Evolutionary conservation across 2,329 filamentous ascomycete genomes (phyloP), one percentile per base, ranked within the genome.

Genomic region (Colletotrichum camelliae): DNA sequence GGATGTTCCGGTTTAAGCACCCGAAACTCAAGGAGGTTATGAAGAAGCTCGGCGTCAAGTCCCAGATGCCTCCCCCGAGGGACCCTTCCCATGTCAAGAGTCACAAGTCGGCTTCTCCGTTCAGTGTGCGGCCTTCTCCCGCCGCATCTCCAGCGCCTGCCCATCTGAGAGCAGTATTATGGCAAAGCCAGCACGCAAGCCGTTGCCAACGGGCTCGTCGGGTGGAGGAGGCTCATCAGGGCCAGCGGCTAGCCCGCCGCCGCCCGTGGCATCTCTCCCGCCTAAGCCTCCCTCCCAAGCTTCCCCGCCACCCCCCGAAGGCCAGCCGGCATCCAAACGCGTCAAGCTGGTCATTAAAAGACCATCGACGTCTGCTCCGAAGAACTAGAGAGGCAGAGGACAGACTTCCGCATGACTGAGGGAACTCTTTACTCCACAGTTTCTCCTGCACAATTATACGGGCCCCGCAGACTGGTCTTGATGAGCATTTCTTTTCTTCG

Each of bases 1-100:
- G 81, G 75, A 82, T 87, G n/a, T 82, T 87, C 7, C 86, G 83
- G 7, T 77, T 87, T 6, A 84, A 79, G 77, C 84, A 84, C 3
- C 79, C 76, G 9, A 81, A 84, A n/a, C 80, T 83, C 1, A 83
- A 79, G 64, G 81, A 83, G 15, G 81, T 85, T 35, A 77, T 87
- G n/a, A 81, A 81, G 4, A 75, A 81, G 29, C 60, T 52, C 18
- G 66, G 69, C 13, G 60, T 58, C 7, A 57, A 35, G 15, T 77
- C 66, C 29, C 70, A 69, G 35, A 65, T 69, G 68, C 68, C 64
- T 16, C 57, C 64, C 24, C 15, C 64, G 52, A 57, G 69, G 52
- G 76, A 77, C 35, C 48, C 76, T 5, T 73, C 75, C 7, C 37
- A 66, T n/a, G 57, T 72, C 6, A 72, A 76, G 43, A 27, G 65